Evolutionary conservation across 352 stramenopile species (phyloP), one percentile per base, ranked within the genome.

Genomic region (Globisporangium nodosum): DNA sequence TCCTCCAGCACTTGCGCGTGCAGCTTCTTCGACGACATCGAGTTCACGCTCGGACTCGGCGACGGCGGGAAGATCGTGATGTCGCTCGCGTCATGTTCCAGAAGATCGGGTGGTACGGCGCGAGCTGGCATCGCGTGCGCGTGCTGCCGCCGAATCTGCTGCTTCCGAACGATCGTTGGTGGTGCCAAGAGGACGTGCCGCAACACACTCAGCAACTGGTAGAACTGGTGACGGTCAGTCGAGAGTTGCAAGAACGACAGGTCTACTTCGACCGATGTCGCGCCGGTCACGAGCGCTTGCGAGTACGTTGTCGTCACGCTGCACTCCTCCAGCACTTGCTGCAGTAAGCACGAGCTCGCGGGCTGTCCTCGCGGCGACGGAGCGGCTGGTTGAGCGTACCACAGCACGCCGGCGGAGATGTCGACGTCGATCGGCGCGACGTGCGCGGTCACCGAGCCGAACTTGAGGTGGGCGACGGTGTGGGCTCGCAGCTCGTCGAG

Each of bases 321-420:
- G 56, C 80, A 94, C 59, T 94, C 84, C 5, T 92, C 81, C 65
- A 94, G 73, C 8, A 94, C 82, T 50, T 89, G 69, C 58, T 90
- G 86, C 35, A 92, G 59, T 16, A 94, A 58, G 7, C 63, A 60
- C 2, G 78, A 67, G 13, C 53, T 67, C 4, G 67, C 49, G 3
- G 59, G 33, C 3, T 68, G 58, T 6, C 46, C 61, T 20, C 24
- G 57, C 47, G 46, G 48, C 12, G 53, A 55, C n/a, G 35, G 50
- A 31, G 20, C 33, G n/a, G 24, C 7, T 13, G 52, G 40, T 6
- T 81, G 71, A 12, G 78, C 74, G 57, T 91, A 94, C 85, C 85
- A 94, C 15, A 88, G 52, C 18, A 92, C 79, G 0, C 81, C 80
- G 24, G 73, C 71, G 0, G 71, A 74, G 51, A 94, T 84, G 16